Evolutionary conservation across 1,139 yeast genomes (phyloP), one percentile per base, ranked within the genome.

Genomic region (Meyerozyma smithsonii): DNA sequence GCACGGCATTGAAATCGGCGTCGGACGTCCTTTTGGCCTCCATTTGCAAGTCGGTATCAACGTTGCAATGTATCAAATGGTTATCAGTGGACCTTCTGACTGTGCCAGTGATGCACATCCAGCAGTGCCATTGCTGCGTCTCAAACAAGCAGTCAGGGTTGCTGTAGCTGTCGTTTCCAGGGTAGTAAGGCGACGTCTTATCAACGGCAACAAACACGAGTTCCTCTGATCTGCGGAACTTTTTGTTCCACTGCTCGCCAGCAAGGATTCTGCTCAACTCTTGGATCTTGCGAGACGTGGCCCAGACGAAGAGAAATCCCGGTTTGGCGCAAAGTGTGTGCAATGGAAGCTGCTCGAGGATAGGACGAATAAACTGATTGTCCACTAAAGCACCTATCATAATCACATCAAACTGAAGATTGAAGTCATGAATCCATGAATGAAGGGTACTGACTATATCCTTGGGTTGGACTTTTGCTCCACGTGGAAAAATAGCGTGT

Each of bases 51-150:
- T 90, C 97, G 0, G 97, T 89, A 55, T 90, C 95, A 28, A 89
- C 79, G 55, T 90, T 90, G 62, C 97, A 90, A 56, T 90, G 95
- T 46, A 90, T 89, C 46, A 90, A 69, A 56, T 87, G 89, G 20
- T 75, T 76, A 60, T 90, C 97, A 0, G 83, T 80, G 1, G 95
- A 79, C 50, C 97, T 74, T 54, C 96, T 71, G 10, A 90, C 90
- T 0, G 97, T 90, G 5, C 97, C 97, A 3, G 96, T 89, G 41
- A 90, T 84, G 49, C 97, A 92, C 96, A 90, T 87, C 84, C 96
- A 85, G 53, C 97, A 90, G 61, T 90, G 97, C 96, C 96, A 89
- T 55, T 84, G 94, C 37, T 74, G 72, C 39, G 66, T 61, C 37
- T 61, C 60, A 44, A 70, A 64, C 16, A 69, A 52, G 1, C 64